Evolutionary conservation across 2,329 filamentous ascomycete genomes (phyloP).

Genomic region (Sporothrix brasiliensis): DNA sequence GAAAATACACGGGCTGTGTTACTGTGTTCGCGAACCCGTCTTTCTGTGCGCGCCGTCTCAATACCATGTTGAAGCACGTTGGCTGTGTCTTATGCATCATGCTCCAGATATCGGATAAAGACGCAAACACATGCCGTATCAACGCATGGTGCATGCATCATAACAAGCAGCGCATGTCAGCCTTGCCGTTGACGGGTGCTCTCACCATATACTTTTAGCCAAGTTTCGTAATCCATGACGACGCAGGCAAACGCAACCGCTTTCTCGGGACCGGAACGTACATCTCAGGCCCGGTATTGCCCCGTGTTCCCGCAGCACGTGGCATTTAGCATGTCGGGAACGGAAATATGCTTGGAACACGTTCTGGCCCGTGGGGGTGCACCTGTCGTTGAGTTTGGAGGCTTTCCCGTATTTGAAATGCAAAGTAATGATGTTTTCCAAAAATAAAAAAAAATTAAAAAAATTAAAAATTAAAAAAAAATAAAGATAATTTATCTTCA

Average conservation of each 20-base stretch:
- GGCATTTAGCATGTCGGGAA: background rate
- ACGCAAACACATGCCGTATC: background rate
- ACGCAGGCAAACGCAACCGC: background rate
- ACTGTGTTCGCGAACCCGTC: no score
- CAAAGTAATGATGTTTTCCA: no score
- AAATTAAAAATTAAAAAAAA: no score
- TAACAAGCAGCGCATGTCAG: background rate
- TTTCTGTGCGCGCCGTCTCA: no score
- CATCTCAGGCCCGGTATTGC: constrained; percentile 10
- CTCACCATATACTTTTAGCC: background rate
- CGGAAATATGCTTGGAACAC: background rate
- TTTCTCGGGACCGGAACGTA: constrained; percentile 1
- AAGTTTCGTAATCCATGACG: background rate
- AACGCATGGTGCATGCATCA: background rate
- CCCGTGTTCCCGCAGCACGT: constrained; percentile 14
- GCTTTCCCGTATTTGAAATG: no score
- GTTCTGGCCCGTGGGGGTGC: constrained; percentile 1
- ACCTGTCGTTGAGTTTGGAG: background rate
- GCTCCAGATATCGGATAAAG: background rate
- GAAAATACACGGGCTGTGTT: background rate
- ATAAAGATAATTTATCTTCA: no score
- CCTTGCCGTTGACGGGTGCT: background rate
- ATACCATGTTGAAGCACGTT: no score
- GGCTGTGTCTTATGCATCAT: background rate
- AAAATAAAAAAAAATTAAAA: no score